Base-by-base conservation (phyloP, 2,329 filamentous ascomycete genomes). In the Fusarium sp. region DNA sequence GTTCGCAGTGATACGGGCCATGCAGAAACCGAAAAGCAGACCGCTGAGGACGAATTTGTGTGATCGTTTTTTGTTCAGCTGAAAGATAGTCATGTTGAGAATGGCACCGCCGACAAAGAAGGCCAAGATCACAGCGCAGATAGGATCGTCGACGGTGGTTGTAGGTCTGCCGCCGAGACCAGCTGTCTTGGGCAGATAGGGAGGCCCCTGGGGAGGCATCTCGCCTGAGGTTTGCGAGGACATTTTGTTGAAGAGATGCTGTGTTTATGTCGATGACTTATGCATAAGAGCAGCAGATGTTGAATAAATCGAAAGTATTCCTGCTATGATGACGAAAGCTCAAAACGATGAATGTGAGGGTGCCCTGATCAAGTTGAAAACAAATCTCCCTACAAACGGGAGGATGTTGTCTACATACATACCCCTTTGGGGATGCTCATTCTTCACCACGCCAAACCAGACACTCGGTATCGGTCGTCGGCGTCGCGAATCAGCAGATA, bases 21-120 rank as follows among this genome's bases (percentile, higher is more conserved):
- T 84, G 79, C 85, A 88, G 80, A 91, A 89, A 71, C 84, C 88
- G 77, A 91, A 90, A 29, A 88, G 77, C 46, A 90, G 80, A 50
- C 78, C 86, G 1, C 87, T 90, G 70, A 91, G 85, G 64, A 89
- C 66, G 78, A 92, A 92, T 74, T 90, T 90, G 78, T 88, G 86
- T 47, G 84, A 84, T 44, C 81, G 81, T 20, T 80, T 81, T 29
- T 76, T 80, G 82, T 83, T 92, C 64, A 83, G 74, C 66, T 85
- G 83, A 61, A 90, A 84, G 52, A 92, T 86, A 52, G 83, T 83
- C 85, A 91, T 88, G 83, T 93, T 88, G 63, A 83, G 72, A 20
- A 80, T 82, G 12, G 88, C 90, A n/a, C 83, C 85, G 50, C 76
- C 41, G 38, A 88, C 65, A 80, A 91, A 93, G 62, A 92, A 78